Conservation (phyloP, 1,139 yeast species). For the Kodamaea fungicola region DNA sequence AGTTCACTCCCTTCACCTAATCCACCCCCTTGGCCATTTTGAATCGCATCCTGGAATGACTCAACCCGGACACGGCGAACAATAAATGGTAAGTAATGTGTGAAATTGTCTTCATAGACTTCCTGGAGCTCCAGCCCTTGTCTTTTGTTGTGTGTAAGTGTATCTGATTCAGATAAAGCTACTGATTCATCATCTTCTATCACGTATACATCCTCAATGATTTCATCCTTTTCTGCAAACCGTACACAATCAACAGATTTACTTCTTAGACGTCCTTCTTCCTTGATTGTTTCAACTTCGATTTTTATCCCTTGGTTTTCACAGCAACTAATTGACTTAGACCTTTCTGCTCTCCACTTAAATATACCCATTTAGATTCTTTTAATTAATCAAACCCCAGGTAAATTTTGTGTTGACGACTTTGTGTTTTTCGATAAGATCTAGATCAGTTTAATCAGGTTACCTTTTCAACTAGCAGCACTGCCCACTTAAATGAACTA, state of each 20-base stretch:
- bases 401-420: too few relatives aligned
- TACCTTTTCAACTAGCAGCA: too few relatives aligned
- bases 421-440: too few relatives aligned
- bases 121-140: slow-evolving; percentile 34
- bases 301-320: not conserved
- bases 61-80: slow-evolving; percentile 25
- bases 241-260: not conserved
- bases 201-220: not conserved
- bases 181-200: slow-evolving; percentile 8
- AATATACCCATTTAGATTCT: slow-evolving; percentile 3
- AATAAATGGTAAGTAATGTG: slow-evolving; percentile 36
- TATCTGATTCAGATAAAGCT: slow-evolving; percentile 17
- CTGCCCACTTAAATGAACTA: too few relatives aligned
- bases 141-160: slow-evolving; percentile 14
- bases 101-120: slow-evolving; percentile 35
- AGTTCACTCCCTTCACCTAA: not conserved
- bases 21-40: not conserved
- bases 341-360: slow-evolving; percentile 6
- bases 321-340: slow-evolving; percentile 4
- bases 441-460: too few relatives aligned
- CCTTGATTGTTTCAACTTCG: too few relatives aligned
- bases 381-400: too few relatives aligned
- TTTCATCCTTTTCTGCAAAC: not conserved
- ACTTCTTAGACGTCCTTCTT: not conserved
- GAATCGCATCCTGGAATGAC: not conserved